A percentile compares a stretch with the other conserved stretches of the same genome.
phyloP scores from a whole-genome alignment of 805 yeast species.

The Saturnispora hagleri region DNA sequence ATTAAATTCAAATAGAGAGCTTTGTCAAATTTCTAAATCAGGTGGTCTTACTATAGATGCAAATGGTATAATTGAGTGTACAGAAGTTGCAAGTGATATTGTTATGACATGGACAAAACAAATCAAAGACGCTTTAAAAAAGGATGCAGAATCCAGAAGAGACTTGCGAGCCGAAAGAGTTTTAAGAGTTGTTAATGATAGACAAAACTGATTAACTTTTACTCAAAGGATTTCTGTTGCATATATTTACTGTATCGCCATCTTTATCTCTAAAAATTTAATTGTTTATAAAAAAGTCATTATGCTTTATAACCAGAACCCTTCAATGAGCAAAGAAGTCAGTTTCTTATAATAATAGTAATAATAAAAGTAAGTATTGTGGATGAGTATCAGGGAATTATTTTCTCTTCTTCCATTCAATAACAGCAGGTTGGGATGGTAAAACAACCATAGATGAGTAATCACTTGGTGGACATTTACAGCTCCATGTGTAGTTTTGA shows the following conservation, averaged over 20 bases:
- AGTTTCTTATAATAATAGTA: neutral
- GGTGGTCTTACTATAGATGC: conserved; percentile 88
- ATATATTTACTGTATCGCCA: neutral
- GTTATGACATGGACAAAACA: conserved; percentile 58
- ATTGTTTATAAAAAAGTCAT: conserved; percentile 1
- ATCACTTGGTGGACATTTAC: conserved; percentile 60
- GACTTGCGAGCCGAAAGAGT: conserved; percentile 19
- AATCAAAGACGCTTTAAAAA: conserved; percentile 46
- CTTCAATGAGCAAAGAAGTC: neutral
- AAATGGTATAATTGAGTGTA: conserved; percentile 53
- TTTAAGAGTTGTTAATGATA: conserved; percentile 26
- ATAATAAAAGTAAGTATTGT: neutral
- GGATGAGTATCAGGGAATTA: neutral
- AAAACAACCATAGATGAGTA: conserved; percentile 89
- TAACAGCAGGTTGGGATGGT: conserved; percentile 69
- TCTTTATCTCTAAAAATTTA: neutral
- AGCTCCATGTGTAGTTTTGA: conserved; percentile 70
- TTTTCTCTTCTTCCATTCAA: conserved; percentile 61
- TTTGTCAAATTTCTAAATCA: conserved; percentile 82
- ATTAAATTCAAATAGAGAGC: conserved; percentile 78
- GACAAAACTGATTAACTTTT: conserved; percentile 8
- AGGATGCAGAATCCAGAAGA: conserved; percentile 34
- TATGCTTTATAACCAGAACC: neutral
- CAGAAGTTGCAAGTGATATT: conserved; percentile 52
- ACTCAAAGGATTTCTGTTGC: neutral